Conservation (phyloP, 305 asterid genomes). For the Fraxinus baroniana region DNA sequence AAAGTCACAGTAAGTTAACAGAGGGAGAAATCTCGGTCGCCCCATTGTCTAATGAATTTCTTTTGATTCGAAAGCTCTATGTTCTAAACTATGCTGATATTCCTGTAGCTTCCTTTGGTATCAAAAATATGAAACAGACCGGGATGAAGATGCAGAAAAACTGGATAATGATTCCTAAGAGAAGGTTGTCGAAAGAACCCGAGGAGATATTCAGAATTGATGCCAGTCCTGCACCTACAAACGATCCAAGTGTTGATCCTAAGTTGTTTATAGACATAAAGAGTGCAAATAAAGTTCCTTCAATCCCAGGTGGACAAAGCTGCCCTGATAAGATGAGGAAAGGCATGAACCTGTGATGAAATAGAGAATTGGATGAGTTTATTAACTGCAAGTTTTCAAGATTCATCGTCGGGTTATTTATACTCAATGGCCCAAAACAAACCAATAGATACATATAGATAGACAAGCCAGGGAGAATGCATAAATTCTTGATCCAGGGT, state of each 20-base stretch:
- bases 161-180: slow-evolving; percentile 59
- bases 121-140: slow-evolving; percentile 62
- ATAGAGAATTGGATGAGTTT: background rate
- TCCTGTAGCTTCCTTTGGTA: slow-evolving; percentile 89
- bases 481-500: slow-evolving; percentile 6
- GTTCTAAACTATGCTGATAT: slow-evolving; percentile 55
- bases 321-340: slow-evolving; percentile 92
- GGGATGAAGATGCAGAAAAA: slow-evolving; percentile 72
- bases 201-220: slow-evolving; percentile 72
- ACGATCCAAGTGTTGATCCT: slow-evolving; percentile 74
- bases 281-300: slow-evolving; percentile 88
- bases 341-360: slow-evolving; percentile 82
- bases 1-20: slow-evolving; percentile 6
- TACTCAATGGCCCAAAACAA: background rate
- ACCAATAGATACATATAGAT: background rate
- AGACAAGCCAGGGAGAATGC: background rate
- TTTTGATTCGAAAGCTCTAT: background rate
- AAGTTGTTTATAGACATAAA: slow-evolving; percentile 92
- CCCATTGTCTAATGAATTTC: slow-evolving; percentile 16
- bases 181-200: slow-evolving; percentile 73
- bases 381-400: background rate
- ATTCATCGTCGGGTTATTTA: background rate
- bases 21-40: background rate
- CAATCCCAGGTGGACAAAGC: slow-evolving; percentile 94
- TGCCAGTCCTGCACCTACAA: slow-evolving; percentile 81